Evolutionary conservation across 2,329 filamentous ascomycete genomes (phyloP).

Genomic region (Clonostachys solani): DNA sequence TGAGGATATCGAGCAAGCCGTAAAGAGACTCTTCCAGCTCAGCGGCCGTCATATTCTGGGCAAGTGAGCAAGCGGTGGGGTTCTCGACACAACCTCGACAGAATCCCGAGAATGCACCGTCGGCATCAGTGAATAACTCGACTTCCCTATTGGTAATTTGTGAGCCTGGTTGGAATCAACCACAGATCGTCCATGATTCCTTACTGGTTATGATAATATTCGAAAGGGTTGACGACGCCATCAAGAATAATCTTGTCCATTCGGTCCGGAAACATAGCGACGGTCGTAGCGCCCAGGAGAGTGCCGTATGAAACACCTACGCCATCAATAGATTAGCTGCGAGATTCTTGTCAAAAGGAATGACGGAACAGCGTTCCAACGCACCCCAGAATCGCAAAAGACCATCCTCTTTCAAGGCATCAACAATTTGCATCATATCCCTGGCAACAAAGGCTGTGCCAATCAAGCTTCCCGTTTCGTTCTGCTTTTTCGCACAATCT

Average conservation of each 20-base stretch:
- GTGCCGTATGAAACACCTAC: slow-evolving; percentile 34
- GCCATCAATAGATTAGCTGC: neutral
- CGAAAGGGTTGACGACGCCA: slow-evolving; percentile 21
- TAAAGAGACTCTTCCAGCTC: slow-evolving; percentile 27
- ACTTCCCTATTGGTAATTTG: slow-evolving; percentile 7
- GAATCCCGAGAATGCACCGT: slow-evolving; percentile 19
- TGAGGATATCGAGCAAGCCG: slow-evolving; percentile 17
- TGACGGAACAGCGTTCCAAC: neutral
- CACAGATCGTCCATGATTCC: too few species aligned
- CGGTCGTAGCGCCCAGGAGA: slow-evolving; percentile 27
- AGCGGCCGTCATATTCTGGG: slow-evolving; percentile 17
- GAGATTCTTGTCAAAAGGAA: too few species aligned
- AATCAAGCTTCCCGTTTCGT: slow-evolving; percentile 25
- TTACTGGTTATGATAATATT: slow-evolving; percentile 18
- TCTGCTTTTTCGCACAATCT: slow-evolving; percentile 9
- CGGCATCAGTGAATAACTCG: slow-evolving; percentile 15
- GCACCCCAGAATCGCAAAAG: slow-evolving; percentile 27
- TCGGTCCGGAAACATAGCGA: slow-evolving; percentile 35
- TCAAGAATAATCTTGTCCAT: slow-evolving; percentile 32
- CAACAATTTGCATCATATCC: slow-evolving; percentile 57
- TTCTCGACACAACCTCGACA: slow-evolving; percentile 16
- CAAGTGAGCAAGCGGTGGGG: slow-evolving; percentile 17
- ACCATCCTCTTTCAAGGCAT: slow-evolving; percentile 46
- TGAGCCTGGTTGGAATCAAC: too few species aligned
- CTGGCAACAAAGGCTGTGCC: slow-evolving; percentile 43